Evolutionary conservation across 1,139 yeast genomes (phyloP), one percentile per base, ranked within the genome.

Genomic region (Kurtzmaniella quercitrusa): DNA sequence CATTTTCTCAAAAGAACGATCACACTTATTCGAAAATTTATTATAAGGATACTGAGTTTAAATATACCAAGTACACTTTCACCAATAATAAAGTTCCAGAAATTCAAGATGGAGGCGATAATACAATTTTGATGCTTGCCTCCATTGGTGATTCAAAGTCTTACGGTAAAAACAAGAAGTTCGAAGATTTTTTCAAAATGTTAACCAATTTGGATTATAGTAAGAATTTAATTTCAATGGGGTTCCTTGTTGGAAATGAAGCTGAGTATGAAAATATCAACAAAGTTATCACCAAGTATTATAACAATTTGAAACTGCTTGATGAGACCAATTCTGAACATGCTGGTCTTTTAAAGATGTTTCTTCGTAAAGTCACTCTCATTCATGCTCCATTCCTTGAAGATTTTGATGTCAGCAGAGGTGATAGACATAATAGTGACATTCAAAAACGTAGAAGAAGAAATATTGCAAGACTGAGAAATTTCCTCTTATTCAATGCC

Each of bases 381-480:
- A 19, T 66, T 1, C 50, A 48, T 37, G 73, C 73, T 2, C 70
- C 71, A 7, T 58, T 63, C 34, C 55, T 68, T 36, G 72, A 68
- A 40, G 50, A 51, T 12, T 54, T 54, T 34, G 48, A 49, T 10
- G 50, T 59, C 9, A 51, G 54, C 21, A 50, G 66, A 36, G 55
- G 50, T 4, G 50, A 59, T 34, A 56, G 73, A 43, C 74, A 69
- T 42, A 47, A 49, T n/a, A 65, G 65, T 46, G 42, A 43, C 4
- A 48, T 65, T 7, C 74, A 69, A 49, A 50, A 71, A 38, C 43
- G 55, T 31, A 54, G 74, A 45, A 51, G 73, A 42, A 54, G 69
- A 43, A 55, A 57, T 33, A 63, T 68, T 41, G 73, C 74, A 4
- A 56, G 66, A 43, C 50, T 65, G 21, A 53, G 74, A 42, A 69